A percentile compares a stretch with the other conserved stretches of the same genome.
Conservation (phyloP, 805 yeast species). For the Nakazawaea peltata region DNA sequence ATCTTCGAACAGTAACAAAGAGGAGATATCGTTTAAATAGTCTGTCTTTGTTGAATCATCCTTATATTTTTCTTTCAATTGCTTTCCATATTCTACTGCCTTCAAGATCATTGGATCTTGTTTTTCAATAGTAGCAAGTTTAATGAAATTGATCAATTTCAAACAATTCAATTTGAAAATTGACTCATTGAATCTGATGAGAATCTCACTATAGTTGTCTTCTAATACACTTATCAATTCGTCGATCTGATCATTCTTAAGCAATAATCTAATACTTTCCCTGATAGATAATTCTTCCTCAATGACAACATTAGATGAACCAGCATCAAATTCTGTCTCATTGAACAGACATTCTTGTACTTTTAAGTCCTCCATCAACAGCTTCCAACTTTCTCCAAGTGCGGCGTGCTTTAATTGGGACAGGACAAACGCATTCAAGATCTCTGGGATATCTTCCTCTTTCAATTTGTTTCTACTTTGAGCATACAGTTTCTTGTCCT, state of each 20-base stretch:
- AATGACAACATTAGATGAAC: not conserved
- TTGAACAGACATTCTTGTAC: slow-evolving; percentile 18
- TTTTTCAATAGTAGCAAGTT: slow-evolving; percentile 12
- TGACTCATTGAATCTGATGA: slow-evolving; percentile 23
- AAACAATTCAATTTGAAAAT: slow-evolving; percentile 34
- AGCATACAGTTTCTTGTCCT: slow-evolving; percentile 6
- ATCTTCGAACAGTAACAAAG: slow-evolving; percentile 44
- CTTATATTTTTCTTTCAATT: slow-evolving; percentile 23
- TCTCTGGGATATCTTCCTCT: slow-evolving; percentile 16
- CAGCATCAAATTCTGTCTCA: not conserved
- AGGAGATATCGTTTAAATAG: slow-evolving; percentile 36
- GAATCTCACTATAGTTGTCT: slow-evolving; percentile 29
- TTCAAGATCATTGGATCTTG: slow-evolving; percentile 16
- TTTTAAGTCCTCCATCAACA: slow-evolving; percentile 39
- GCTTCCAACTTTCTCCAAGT: slow-evolving; percentile 41
- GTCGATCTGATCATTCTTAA: slow-evolving; percentile 38
- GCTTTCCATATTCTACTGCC: slow-evolving; percentile 32
- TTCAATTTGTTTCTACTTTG: slow-evolving; percentile 6
- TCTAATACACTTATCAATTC: slow-evolving; percentile 30
- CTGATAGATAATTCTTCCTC: slow-evolving; percentile 26
- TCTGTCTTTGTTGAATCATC: slow-evolving; percentile 24
- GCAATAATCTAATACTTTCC: slow-evolving; percentile 26
- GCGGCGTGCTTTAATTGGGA: slow-evolving; percentile 55
- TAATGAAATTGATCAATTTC: slow-evolving; percentile 33
- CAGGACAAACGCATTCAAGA: slow-evolving; percentile 28